A percentile compares a stretch with the other conserved stretches of the same genome.
Conservation (phyloP, 1,139 yeast species). For the Geotrichum macrosporum region DNA sequence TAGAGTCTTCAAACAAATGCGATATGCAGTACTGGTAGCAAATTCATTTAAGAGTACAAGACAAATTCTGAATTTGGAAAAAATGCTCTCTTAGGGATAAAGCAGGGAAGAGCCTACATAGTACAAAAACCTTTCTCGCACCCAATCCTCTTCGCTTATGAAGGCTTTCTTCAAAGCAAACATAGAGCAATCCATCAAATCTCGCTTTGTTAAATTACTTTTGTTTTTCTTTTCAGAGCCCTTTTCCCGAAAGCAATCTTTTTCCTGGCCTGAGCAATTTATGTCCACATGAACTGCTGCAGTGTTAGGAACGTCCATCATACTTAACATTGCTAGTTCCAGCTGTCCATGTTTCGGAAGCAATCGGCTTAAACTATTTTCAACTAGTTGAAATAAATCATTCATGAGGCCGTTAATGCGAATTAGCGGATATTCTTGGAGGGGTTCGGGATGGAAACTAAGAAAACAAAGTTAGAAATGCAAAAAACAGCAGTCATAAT, state of each 20-base stretch:
- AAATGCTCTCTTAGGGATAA: constrained; percentile 3
- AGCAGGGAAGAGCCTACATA: constrained; percentile 11
- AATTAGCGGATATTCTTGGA: background rate
- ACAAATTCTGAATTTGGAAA: too few species aligned
- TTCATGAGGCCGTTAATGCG: constrained; percentile 2
- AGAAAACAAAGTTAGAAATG: background rate
- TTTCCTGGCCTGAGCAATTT: background rate
- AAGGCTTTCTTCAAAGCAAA: constrained; percentile 8
- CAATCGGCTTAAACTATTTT: constrained; percentile 16
- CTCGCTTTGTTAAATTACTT: too few species aligned
- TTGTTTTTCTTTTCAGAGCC: too few species aligned
- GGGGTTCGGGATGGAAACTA: constrained; percentile 1
- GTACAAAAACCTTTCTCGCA: constrained; percentile 12
- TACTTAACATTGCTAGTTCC: constrained; percentile 12
- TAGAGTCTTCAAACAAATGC: too few species aligned
- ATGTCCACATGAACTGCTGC: constrained; percentile 4
- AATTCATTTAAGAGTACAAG: too few species aligned
- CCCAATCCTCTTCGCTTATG: constrained; percentile 5
- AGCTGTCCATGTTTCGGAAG: constrained; percentile 15
- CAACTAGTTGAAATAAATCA: constrained; percentile 13
- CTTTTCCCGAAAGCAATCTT: background rate
- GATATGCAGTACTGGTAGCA: too few species aligned
- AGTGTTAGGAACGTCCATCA: constrained; percentile 15
- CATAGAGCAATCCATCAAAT: constrained; percentile 11
- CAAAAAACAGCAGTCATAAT: background rate